Evolutionary conservation across 768 basidiomycete genomes (phyloP).

Genomic region (Pisolithus tinctorius): DNA sequence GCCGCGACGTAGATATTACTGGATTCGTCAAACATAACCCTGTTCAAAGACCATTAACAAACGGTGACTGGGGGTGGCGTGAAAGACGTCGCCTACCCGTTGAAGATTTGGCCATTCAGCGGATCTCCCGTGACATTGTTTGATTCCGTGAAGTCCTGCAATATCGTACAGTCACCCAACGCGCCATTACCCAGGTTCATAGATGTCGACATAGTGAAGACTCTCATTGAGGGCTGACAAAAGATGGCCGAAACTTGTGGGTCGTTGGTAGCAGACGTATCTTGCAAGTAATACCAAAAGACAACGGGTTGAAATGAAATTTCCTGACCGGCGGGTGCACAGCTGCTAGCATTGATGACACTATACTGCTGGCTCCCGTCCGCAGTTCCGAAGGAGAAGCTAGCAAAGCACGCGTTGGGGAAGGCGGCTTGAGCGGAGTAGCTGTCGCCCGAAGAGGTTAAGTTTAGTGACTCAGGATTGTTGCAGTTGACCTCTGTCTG

Average conservation of each 20-base stretch:
- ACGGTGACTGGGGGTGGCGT: not conserved
- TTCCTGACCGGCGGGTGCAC: slow-evolving; percentile 22
- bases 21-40: slow-evolving; percentile 35
- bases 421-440: slow-evolving; percentile 41
- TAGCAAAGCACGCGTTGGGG: slow-evolving; percentile 38
- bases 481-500: slow-evolving; percentile 42
- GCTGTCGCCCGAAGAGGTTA: slow-evolving; percentile 17
- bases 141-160: slow-evolving; percentile 23
- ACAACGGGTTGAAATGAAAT: slow-evolving; percentile 49
- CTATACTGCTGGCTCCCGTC: slow-evolving; percentile 43
- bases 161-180: slow-evolving; percentile 31
- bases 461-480: slow-evolving; percentile 27
- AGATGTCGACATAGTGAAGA: slow-evolving; percentile 36
- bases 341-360: slow-evolving; percentile 33
- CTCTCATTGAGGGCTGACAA: slow-evolving; percentile 45
- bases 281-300: slow-evolving; percentile 55
- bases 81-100: slow-evolving; percentile 39
- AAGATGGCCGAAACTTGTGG: slow-evolving; percentile 47
- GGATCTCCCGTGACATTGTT: slow-evolving; percentile 50
- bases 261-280: slow-evolving; percentile 17
- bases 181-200: slow-evolving; percentile 38
- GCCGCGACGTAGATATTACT: slow-evolving; percentile 43
- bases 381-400: slow-evolving; percentile 31
- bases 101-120: slow-evolving; percentile 44
- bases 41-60: slow-evolving; percentile 12